Percentiles rank a stretch among this genome's conserved stretches.
phyloP scores from a whole-genome alignment of 1,139 yeast genomes.

The Pichia sp. region DNA sequence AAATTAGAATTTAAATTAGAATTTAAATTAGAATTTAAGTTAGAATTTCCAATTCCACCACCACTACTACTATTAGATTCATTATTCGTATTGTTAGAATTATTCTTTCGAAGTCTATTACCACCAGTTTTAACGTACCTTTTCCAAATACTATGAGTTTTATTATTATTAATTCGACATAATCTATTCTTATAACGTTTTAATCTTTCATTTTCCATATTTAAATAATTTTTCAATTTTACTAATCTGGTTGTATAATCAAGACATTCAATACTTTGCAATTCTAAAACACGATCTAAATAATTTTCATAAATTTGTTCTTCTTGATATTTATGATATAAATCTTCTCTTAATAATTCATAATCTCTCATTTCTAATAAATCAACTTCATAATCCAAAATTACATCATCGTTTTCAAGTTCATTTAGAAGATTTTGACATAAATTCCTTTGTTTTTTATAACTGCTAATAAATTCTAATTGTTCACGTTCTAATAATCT shows the following conservation, averaged over 20 bases:
- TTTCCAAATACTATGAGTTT: conserved; percentile 14
- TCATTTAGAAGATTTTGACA: conserved; percentile 7
- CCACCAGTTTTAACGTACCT: conserved; percentile 9
- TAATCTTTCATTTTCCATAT: conserved; percentile 11
- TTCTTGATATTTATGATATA: conserved; percentile 24
- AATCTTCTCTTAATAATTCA: conserved; percentile 27
- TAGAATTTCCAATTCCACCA: background rate
- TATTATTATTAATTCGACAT: conserved; percentile 10
- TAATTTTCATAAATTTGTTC: conserved; percentile 25
- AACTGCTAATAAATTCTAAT: conserved; percentile 6
- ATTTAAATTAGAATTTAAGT: background rate
- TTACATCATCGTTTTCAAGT: conserved; percentile 6
- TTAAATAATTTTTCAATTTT: conserved; percentile 30
- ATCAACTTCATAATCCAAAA: conserved; percentile 25
- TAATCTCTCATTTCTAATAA: conserved; percentile 30
- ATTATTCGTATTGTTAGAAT: background rate
- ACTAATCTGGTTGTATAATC: conserved; percentile 28
- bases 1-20: background rate
- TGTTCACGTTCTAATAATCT: conserved; percentile 10
- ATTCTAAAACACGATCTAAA: conserved; percentile 23
- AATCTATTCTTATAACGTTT: conserved; percentile 8
- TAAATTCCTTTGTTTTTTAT: conserved; percentile 10
- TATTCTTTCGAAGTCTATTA: background rate
- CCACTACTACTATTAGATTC: conserved; percentile 1
- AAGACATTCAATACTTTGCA: conserved; percentile 26